Percentiles rank a stretch among this genome's conserved stretches.
Conservation (phyloP, 257 asterid species). For the Solanum gracilifrons region DNA sequence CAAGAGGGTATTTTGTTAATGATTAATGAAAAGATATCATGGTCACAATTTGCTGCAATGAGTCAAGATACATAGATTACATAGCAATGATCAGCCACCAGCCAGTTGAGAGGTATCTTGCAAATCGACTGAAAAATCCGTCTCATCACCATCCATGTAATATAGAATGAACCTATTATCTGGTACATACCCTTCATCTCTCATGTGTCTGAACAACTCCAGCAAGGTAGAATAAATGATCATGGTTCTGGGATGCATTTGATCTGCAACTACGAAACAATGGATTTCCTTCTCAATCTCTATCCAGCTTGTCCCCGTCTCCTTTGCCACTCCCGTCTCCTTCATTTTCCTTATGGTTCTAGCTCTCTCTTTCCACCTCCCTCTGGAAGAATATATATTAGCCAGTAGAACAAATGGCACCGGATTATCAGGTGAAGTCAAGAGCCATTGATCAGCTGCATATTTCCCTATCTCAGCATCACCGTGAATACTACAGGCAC, state of each 20-base stretch:
- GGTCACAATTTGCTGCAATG: neutral
- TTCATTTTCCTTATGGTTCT: slow-evolving; percentile 53
- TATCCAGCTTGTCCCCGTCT: slow-evolving; percentile 71
- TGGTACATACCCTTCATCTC: slow-evolving; percentile 37
- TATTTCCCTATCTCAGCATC: slow-evolving; percentile 53
- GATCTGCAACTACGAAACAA: slow-evolving; percentile 65
- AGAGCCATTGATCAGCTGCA: slow-evolving; percentile 56
- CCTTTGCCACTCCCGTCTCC: slow-evolving; percentile 51
- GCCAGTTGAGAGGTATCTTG: neutral
- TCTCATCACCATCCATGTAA: neutral
- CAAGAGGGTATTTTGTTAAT: neutral
- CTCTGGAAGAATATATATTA: slow-evolving; percentile 56
- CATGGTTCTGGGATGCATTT: slow-evolving; percentile 41
- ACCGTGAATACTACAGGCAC: slow-evolving; percentile 52
- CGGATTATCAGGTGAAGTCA: slow-evolving; percentile 38
- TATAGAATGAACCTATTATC: slow-evolving; percentile 3
- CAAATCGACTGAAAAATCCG: neutral
- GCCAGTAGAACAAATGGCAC: slow-evolving; percentile 63
- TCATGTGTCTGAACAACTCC: slow-evolving; percentile 45
- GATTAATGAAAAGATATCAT: too few relatives aligned
- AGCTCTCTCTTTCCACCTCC: slow-evolving; percentile 79
- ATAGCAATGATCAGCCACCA: neutral
- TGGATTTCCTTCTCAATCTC: slow-evolving; percentile 53
- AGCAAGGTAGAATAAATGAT: slow-evolving; percentile 19
- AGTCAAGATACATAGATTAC: neutral